Percentiles rank a stretch among this genome's conserved stretches.
Conservation (phyloP, 2,329 filamentous ascomycete species). For the Emydomyces testavorans region DNA sequence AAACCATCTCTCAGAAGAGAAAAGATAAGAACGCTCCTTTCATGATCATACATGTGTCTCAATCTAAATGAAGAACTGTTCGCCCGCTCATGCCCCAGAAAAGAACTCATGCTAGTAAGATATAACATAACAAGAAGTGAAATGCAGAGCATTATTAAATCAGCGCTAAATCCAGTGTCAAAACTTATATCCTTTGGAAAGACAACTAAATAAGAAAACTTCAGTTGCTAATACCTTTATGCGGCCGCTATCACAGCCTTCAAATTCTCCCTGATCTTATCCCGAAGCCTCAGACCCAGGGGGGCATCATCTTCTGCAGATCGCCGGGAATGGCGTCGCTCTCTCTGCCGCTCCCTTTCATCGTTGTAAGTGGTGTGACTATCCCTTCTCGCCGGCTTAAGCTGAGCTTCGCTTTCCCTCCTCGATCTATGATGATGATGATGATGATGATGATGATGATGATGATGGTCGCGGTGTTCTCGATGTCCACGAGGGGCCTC, state of each 20-base stretch:
- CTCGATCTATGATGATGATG: constrained; percentile 11
- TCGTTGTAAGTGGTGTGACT: constrained; percentile 10
- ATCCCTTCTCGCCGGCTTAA: constrained; percentile 10
- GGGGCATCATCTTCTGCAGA: constrained; percentile 11
- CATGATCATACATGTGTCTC: constrained; percentile 11
- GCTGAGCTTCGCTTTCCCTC: constrained; percentile 3
- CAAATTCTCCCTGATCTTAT: constrained; percentile 13
- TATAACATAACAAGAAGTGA: neutral
- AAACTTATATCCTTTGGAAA: neutral
- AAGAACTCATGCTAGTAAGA: neutral
- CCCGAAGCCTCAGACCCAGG: constrained; percentile 9
- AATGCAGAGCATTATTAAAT: neutral
- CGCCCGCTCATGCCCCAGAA: neutral
- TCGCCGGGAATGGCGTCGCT: constrained; percentile 1
- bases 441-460: neutral
- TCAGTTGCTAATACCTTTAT: neutral
- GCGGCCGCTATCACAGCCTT: constrained; percentile 13
- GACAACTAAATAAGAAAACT: neutral
- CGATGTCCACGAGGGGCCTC: constrained; percentile 5
- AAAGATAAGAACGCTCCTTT: constrained; percentile 4
- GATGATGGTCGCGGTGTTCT: neutral
- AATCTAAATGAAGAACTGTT: constrained; percentile 5
- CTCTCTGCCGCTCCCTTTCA: constrained; percentile 8
- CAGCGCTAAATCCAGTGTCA: constrained; percentile 2
- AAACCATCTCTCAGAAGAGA: neutral